phyloP scores from a whole-genome alignment of 257 asterid species.

The Paulownia fortunei region DNA sequence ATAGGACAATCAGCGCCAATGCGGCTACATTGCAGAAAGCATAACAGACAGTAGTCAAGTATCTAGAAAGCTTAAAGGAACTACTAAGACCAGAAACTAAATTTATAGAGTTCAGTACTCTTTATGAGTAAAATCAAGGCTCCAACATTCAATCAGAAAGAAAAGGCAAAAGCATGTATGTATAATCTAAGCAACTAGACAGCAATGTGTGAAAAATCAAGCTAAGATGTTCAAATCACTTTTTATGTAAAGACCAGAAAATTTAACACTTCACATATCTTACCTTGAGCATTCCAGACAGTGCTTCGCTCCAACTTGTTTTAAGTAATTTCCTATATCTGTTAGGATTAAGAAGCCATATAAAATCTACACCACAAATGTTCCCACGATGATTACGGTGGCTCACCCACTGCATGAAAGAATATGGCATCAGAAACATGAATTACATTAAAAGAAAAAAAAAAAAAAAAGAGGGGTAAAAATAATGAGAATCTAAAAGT shows the following conservation, averaged over 20 bases:
- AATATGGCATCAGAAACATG: slow-evolving; percentile 30
- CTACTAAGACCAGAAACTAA: too few relatives aligned
- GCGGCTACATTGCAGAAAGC: too few relatives aligned
- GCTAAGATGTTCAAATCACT: neutral
- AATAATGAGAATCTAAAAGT: neutral
- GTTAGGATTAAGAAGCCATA: slow-evolving; percentile 98
- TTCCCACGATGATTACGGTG: slow-evolving; percentile 99
- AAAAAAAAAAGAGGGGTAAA: neutral
- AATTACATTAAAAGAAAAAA: neutral
- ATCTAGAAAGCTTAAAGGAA: too few relatives aligned
- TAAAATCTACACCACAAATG: slow-evolving; percentile 97
- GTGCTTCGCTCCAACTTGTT: slow-evolving; percentile 97
- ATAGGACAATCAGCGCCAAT: too few relatives aligned
- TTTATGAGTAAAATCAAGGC: too few relatives aligned
- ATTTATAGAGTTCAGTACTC: too few relatives aligned
- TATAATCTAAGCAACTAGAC: neutral
- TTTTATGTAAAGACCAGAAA: neutral
- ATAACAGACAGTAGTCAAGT: too few relatives aligned
- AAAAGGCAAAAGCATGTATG: neutral
- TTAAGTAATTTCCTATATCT: slow-evolving; percentile 81
- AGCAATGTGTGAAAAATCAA: slow-evolving; percentile 3
- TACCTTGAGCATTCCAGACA: slow-evolving; percentile 97
- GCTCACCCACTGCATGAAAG: slow-evolving; percentile 83
- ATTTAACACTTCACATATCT: slow-evolving; percentile 5
- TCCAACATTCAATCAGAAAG: neutral